Evolutionary conservation across 805 yeast genomes (phyloP).

Genomic region (Saccharomyces jurei): DNA sequence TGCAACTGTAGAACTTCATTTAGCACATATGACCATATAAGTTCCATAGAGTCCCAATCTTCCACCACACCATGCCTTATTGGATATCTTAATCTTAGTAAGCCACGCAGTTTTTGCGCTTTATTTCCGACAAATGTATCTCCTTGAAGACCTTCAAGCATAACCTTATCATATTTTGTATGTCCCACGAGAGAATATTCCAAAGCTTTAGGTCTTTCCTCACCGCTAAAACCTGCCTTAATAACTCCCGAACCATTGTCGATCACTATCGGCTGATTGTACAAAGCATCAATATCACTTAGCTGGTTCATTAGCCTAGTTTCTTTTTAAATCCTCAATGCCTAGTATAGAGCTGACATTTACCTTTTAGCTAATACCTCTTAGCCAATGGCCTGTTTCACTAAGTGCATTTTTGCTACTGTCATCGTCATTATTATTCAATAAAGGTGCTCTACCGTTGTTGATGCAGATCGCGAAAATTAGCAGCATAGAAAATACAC

Average conservation of each 20-base stretch:
- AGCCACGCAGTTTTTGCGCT: slow-evolving; percentile 72
- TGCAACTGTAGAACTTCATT: slow-evolving; percentile 46
- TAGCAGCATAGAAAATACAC: not conserved
- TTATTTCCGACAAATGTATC: slow-evolving; percentile 66
- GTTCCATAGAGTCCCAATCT: slow-evolving; percentile 84
- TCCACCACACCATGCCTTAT: slow-evolving; percentile 69
- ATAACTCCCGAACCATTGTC: slow-evolving; percentile 81
- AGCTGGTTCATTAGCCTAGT: not conserved
- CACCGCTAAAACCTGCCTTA: slow-evolving; percentile 91
- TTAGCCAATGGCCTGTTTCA: not conserved
- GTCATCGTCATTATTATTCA: not conserved
- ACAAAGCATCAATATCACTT: slow-evolving; percentile 22
- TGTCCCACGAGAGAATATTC: slow-evolving; percentile 66
- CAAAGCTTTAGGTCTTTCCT: slow-evolving; percentile 63
- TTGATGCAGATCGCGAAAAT: not conserved
- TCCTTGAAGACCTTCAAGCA: slow-evolving; percentile 60
- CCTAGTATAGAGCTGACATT: not conserved
- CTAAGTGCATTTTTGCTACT: not conserved
- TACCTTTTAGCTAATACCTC: not conserved
- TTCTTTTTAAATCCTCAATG: not conserved
- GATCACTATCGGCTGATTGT: slow-evolving; percentile 68
- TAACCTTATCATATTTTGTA: slow-evolving; percentile 75
- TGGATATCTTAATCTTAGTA: slow-evolving; percentile 65
- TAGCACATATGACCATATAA: slow-evolving; percentile 65
- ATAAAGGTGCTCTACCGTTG: not conserved